Conservation (phyloP, 2,329 filamentous ascomycete genomes). For the Exophiala alcalophila region DNA sequence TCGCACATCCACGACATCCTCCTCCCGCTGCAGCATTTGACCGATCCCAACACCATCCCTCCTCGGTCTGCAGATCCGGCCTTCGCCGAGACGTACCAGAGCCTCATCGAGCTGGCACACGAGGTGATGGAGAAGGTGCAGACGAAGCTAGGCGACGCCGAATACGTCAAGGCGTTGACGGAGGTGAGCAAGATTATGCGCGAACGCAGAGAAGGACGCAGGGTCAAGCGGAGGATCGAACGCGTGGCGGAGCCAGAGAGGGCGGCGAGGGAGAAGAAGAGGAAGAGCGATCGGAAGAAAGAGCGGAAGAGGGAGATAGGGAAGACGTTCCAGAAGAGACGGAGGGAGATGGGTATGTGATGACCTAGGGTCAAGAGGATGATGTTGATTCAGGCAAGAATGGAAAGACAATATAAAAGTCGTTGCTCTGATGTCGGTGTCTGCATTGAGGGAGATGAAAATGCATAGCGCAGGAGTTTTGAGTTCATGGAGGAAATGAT, state of each 20-base stretch:
- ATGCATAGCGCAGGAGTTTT: no score
- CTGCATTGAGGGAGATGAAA: no score
- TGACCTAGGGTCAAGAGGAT: no score
- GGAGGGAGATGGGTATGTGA: conserved; percentile 45
- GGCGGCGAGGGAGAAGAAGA: conserved; percentile 73
- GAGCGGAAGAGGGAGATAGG: conserved; percentile 77
- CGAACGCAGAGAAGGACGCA: conserved; percentile 67
- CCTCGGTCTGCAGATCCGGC: conserved; percentile 63
- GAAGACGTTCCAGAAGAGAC: conserved; percentile 56
- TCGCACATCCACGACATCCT: conserved; percentile 64
- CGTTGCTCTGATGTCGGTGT: no score
- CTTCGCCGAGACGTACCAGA: conserved; percentile 68
- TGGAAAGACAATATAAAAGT: no score
- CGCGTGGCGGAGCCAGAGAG: conserved; percentile 78
- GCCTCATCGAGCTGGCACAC: conserved; percentile 67
- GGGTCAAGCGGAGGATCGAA: conserved; percentile 84
- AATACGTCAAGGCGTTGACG: conserved; percentile 72
- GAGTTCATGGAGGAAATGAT: neutral
- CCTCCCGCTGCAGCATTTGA: conserved; percentile 74
- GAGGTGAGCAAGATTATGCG: conserved; percentile 71
- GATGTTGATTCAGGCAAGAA: no score
- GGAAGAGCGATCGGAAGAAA: conserved; percentile 80
- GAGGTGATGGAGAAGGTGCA: conserved; percentile 80
- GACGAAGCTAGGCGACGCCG: conserved; percentile 75
- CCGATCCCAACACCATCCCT: conserved; percentile 55